Percentiles rank a stretch among this genome's conserved stretches.
These are phyloP conservation scores for Paradendryphiella salina DNA, from an alignment of 2,329 filamentous ascomycete genomes.

Conservation along the genomic window DNA sequence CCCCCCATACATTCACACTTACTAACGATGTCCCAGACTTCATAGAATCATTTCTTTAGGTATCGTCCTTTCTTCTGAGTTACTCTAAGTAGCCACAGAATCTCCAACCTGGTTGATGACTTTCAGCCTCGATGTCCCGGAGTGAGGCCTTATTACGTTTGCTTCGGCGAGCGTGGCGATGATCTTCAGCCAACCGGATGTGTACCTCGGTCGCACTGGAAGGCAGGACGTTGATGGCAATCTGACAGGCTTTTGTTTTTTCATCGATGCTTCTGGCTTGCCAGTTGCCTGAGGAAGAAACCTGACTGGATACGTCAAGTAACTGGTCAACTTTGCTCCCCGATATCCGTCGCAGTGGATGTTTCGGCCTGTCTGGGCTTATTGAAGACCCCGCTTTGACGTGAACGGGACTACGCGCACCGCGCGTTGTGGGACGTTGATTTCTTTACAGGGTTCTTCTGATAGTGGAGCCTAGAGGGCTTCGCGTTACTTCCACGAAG, in stretches of 20 bases:
- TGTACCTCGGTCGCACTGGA: conserved; percentile 75
- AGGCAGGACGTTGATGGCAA: conserved; percentile 80
- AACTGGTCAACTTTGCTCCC: no score
- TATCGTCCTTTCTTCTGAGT: conserved; percentile 87
- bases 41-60: conserved; percentile 78
- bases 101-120: conserved; percentile 91
- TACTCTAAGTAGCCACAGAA: conserved; percentile 90
- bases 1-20: background rate
- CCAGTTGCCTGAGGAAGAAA: conserved; percentile 41
- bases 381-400: background rate
- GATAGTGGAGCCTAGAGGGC: background rate
- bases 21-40: conserved; percentile 18
- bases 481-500: no score
- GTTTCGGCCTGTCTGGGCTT: background rate
- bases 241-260: conserved; percentile 71
- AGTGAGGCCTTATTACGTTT: conserved; percentile 72
- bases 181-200: conserved; percentile 80
- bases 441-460: background rate
- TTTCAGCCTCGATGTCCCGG: conserved; percentile 79
- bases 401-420: background rate
- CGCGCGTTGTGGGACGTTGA: background rate
- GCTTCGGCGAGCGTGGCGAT: conserved; percentile 89
- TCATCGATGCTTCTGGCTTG: conserved; percentile 42
- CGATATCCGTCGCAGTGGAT: background rate
- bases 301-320: no score